These are phyloP conservation scores for Gomphus sp. DNA, from an alignment of 1,284 basidiomycete genomes.

Conservation along the genomic window DNA sequence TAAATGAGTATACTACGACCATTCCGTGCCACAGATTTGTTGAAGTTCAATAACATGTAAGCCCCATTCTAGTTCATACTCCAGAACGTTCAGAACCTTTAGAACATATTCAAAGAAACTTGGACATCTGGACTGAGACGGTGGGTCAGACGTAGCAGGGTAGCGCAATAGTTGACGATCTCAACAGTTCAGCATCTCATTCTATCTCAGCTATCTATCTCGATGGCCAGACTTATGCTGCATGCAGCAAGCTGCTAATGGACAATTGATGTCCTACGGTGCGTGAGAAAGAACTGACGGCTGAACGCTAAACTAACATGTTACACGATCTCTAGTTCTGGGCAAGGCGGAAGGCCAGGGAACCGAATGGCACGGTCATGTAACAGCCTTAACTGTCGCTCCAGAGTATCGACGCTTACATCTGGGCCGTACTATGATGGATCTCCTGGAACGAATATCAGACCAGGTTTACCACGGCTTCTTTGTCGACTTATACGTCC, in stretches of 20 bases:
- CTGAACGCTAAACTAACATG: constrained; percentile 1
- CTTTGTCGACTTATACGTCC: constrained; percentile 89
- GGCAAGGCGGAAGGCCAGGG: constrained; percentile 77
- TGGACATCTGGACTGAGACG: constrained; percentile 93
- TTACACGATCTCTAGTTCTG: constrained; percentile 42
- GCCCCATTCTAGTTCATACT: constrained; percentile 16
- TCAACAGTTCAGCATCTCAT: constrained; percentile 69
- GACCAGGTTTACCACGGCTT: constrained; percentile 67
- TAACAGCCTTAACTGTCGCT: constrained; percentile 86
- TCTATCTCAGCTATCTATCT: constrained; percentile 81
- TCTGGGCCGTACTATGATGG: constrained; percentile 77
- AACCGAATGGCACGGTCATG: constrained; percentile 79
- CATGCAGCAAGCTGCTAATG: constrained; percentile 68
- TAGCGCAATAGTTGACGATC: neutral
- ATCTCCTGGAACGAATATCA: constrained; percentile 72
- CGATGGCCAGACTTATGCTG: constrained; percentile 88
- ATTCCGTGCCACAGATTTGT: constrained; percentile 80
- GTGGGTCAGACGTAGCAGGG: constrained; percentile 32
- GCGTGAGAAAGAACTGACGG: neutral
- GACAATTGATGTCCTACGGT: constrained; percentile 84
- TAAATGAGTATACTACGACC: constrained; percentile 75
- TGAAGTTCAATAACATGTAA: constrained; percentile 86
- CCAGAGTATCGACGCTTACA: constrained; percentile 83
- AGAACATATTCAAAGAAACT: constrained; percentile 46
- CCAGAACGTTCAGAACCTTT: neutral